These are phyloP conservation scores for Gymnopus androsaceus DNA, from an alignment of 1,284 basidiomycete species.

Conservation along the genomic window DNA sequence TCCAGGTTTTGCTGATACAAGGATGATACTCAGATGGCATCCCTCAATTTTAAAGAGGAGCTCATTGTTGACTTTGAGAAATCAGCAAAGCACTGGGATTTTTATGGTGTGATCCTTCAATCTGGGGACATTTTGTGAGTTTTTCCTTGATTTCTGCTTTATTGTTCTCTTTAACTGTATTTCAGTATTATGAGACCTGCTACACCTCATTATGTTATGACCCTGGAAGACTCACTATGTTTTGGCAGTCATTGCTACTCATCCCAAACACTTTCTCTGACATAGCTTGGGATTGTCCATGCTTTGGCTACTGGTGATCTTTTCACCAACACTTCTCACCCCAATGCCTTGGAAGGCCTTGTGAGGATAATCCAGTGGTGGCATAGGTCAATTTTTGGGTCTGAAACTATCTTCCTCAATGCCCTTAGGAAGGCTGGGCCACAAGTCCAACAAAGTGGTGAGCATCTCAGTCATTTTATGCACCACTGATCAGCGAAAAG, in stretches of 20 bases:
- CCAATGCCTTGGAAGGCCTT: background rate
- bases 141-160: background rate
- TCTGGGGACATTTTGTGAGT: background rate
- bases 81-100: too few relatives aligned
- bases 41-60: too few relatives aligned
- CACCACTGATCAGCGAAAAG: too few relatives aligned
- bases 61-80: too few relatives aligned
- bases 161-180: background rate
- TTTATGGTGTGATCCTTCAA: background rate
- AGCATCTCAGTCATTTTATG: too few relatives aligned
- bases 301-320: background rate
- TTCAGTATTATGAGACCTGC: background rate
- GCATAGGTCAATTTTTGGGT: too few relatives aligned
- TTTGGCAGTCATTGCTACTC: background rate
- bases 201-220: background rate
- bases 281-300: background rate
- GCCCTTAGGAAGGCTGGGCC: too few relatives aligned
- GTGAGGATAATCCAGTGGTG: too few relatives aligned
- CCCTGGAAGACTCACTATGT: background rate
- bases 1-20: too few relatives aligned
- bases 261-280: background rate
- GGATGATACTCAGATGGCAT: too few relatives aligned
- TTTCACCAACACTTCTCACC: background rate
- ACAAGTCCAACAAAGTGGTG: too few relatives aligned
- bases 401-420: too few relatives aligned